Percentiles rank a stretch among this genome's conserved stretches.
Conservation (phyloP, 805 yeast species). For the Metschnikowia anglica region DNA sequence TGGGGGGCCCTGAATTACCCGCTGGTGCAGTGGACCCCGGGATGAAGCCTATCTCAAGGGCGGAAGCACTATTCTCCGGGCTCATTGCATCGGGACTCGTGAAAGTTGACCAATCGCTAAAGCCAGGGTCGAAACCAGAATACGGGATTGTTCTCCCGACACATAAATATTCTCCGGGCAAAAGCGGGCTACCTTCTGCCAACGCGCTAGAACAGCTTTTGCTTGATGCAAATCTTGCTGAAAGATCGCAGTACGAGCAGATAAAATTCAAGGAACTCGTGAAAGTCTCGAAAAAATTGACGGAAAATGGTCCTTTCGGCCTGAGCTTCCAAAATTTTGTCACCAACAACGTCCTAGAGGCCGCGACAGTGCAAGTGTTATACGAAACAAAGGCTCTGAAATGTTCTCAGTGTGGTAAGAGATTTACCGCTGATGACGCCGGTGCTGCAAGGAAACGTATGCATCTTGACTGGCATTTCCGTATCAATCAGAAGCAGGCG, state of each 20-base stretch:
- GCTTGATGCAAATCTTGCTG: constrained; percentile 15
- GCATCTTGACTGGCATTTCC: constrained; percentile 95
- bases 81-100: constrained; percentile 40
- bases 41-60: constrained; percentile 19
- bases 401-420: constrained; percentile 86
- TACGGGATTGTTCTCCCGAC: constrained; percentile 34
- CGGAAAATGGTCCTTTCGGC: background rate
- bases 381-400: constrained; percentile 69
- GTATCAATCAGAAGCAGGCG: constrained; percentile 74
- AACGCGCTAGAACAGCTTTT: constrained; percentile 18
- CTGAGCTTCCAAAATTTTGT: constrained; percentile 38
- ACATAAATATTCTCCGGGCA: constrained; percentile 25
- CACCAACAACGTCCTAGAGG: constrained; percentile 34
- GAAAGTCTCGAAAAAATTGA: constrained; percentile 24
- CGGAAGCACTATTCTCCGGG: constrained; percentile 34
- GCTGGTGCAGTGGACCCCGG: constrained; percentile 15
- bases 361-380: constrained; percentile 37
- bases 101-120: constrained; percentile 40
- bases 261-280: constrained; percentile 33
- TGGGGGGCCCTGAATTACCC: constrained; percentile 2
- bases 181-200: constrained; percentile 12
- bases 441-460: constrained; percentile 55
- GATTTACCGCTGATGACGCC: constrained; percentile 63
- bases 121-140: constrained; percentile 37
- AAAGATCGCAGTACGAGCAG: constrained; percentile 33